These are phyloP conservation scores for Spathaspora sp. DNA, from an alignment of 1,139 yeast genomes.

Conservation along the genomic window DNA sequence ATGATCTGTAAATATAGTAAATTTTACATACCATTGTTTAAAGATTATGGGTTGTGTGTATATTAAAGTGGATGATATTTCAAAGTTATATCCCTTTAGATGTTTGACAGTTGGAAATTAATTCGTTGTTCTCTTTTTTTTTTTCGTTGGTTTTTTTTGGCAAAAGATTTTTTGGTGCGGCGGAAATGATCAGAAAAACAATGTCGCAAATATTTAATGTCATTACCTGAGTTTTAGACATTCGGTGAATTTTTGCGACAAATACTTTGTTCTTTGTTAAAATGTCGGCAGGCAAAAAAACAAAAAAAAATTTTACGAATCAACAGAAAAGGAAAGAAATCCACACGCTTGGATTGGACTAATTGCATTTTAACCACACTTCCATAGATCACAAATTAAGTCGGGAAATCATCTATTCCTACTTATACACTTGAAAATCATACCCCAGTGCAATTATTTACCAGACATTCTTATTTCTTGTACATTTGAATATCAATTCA, in stretches of 20 bases:
- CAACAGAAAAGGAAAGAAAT: conserved; percentile 1
- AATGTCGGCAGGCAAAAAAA: not conserved
- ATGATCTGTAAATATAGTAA: not conserved
- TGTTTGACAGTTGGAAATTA: not conserved
- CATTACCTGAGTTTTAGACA: not conserved
- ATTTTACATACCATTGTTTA: conserved; percentile 14
- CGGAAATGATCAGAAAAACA: not conserved
- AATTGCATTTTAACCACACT: conserved; percentile 1
- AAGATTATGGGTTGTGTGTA: not conserved
- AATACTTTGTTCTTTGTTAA: not conserved
- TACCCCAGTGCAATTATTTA: not conserved
- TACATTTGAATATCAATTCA: not conserved
- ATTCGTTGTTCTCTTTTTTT: conserved; percentile 4
- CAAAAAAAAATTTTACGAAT: not conserved
- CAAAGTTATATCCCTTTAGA: conserved; percentile 1
- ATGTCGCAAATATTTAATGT: not conserved
- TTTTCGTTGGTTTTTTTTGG: not conserved
- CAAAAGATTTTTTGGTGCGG: not conserved
- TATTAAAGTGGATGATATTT: not conserved
- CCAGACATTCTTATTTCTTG: not conserved
- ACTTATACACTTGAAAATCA: not conserved
- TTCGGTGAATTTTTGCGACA: not conserved
- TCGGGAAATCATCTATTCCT: not conserved
- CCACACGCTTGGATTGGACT: conserved; percentile 3
- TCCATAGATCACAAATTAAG: not conserved